phyloP scores from a whole-genome alignment of 2,329 filamentous ascomycete species.

The Penicillium sp. region DNA sequence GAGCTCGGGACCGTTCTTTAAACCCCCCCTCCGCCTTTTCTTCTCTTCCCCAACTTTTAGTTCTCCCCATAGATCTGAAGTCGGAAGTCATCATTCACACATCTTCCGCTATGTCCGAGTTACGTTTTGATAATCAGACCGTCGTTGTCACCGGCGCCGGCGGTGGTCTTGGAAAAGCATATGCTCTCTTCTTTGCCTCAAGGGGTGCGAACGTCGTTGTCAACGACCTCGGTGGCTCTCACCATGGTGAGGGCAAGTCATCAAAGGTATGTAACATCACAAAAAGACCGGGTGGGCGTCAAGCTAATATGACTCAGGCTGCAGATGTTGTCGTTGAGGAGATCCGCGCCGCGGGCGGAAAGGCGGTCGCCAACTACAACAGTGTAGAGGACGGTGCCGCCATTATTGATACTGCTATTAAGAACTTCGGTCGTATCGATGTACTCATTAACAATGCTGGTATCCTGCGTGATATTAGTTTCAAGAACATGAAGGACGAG shows the following conservation, averaged over 20 bases:
- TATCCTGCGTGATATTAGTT: slow-evolving; percentile 91
- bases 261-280: slow-evolving; percentile 65
- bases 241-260: slow-evolving; percentile 87
- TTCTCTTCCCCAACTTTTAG: slow-evolving; percentile 17
- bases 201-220: slow-evolving; percentile 93
- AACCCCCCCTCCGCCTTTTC: slow-evolving; percentile 25
- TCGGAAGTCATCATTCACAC: slow-evolving; percentile 12
- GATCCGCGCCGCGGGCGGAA: slow-evolving; percentile 78
- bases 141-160: slow-evolving; percentile 86
- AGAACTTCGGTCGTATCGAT: slow-evolving; percentile 70
- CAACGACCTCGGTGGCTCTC: slow-evolving; percentile 90
- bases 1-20: slow-evolving; percentile 26
- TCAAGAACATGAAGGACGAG: slow-evolving; percentile 97
- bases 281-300: slow-evolving; percentile 26
- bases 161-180: slow-evolving; percentile 78
- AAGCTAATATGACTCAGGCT: slow-evolving; percentile 56
- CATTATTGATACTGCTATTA: slow-evolving; percentile 72
- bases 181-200: slow-evolving; percentile 85
- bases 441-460: slow-evolving; percentile 97
- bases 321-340: slow-evolving; percentile 52
- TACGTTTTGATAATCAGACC: slow-evolving; percentile 85
- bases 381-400: slow-evolving; percentile 77
- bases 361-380: slow-evolving; percentile 97
- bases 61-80: slow-evolving; percentile 17
- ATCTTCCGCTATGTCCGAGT: slow-evolving; percentile 59